Evolutionary conservation across 2,329 filamentous ascomycete species (phyloP), one percentile per base, ranked within the genome.

Genomic region (Penicillium sp.): DNA sequence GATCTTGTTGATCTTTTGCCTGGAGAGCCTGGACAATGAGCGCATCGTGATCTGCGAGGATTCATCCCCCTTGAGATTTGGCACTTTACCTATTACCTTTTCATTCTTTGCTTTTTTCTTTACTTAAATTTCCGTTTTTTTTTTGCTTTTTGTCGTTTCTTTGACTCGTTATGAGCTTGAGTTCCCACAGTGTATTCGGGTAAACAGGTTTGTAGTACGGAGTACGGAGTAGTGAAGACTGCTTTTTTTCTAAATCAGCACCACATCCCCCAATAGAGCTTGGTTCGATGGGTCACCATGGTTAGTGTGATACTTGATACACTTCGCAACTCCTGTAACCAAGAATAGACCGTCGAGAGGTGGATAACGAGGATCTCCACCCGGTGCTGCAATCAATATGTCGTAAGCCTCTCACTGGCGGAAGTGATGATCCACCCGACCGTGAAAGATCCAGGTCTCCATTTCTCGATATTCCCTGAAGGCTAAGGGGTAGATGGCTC

Each of bases 401-500:
- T 31, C 18, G 40, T 50, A 54, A 56, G 43, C 36, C 50, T 45
- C 18, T 54, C 41, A 56, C 48, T 55, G 57, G 55, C 36, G 49
- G 46, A n/a, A 44, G 40, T 13, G 44, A 39, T 53, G 54, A 52
- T 60, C 60, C 60, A 63, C 60, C 31, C 22, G 43, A 27, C 22
- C 44, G 50, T 45, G 49, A 42, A 53, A 48, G 48, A 57, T 60
- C 54, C 54, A 58, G 43, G 54, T 48, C 50, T 52, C 48, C 41
- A 47, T 21, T 31, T 38, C 34, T 50, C 40, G 48, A 54, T 54
- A 58, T 57, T 57, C 57, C 57, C 57, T 46, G 55, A 49, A 57
- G 48, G 24, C 57, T 44, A 58, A 58, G 48, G 48, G 57, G 53
- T 43, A 36, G 61, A 59, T 62, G 54, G 54, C 59, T 59, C 60